phyloP scores from a whole-genome alignment of 495 filamentous ascomycete genomes.

The Durotheca rogersii region DNA sequence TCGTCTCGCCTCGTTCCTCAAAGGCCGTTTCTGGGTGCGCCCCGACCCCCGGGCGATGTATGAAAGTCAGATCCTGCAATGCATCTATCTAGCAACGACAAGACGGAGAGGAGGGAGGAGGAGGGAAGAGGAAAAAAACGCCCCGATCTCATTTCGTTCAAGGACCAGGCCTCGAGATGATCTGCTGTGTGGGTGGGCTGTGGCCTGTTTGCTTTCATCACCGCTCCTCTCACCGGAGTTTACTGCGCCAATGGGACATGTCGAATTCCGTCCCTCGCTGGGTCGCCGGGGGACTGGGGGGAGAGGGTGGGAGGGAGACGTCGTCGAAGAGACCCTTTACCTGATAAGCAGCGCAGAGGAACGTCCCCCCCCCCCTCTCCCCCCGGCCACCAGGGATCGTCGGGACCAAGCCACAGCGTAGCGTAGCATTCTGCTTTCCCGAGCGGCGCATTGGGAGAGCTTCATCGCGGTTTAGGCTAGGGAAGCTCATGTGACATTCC shows the following conservation, averaged over 20 bases:
- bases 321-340: constrained; percentile 16
- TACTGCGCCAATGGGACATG: constrained; percentile 32
- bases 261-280: constrained; percentile 4
- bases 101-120: too few species aligned
- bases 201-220: constrained; percentile 14
- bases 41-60: constrained; percentile 21
- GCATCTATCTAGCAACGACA: constrained; percentile 36
- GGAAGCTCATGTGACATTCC: constrained; percentile 35
- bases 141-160: constrained; percentile 36
- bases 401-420: constrained; percentile 38
- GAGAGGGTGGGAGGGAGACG: too few species aligned
- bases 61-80: constrained; percentile 42
- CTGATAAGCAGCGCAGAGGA: constrained; percentile 31
- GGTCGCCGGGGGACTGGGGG: too few species aligned
- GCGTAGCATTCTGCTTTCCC: constrained; percentile 33
- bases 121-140: too few species aligned
- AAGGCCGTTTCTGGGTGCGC: background rate
- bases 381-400: constrained; percentile 21
- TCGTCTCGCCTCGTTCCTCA: background rate
- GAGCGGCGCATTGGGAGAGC: constrained; percentile 32
- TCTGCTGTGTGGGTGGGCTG: constrained; percentile 20
- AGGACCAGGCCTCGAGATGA: constrained; percentile 31
- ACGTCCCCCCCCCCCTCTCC: too few species aligned
- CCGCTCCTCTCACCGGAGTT: constrained; percentile 32
- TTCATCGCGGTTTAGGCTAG: constrained; percentile 36